These are phyloP conservation scores for Russula abietina DNA, from an alignment of 768 basidiomycete genomes.

Conservation along the genomic window DNA sequence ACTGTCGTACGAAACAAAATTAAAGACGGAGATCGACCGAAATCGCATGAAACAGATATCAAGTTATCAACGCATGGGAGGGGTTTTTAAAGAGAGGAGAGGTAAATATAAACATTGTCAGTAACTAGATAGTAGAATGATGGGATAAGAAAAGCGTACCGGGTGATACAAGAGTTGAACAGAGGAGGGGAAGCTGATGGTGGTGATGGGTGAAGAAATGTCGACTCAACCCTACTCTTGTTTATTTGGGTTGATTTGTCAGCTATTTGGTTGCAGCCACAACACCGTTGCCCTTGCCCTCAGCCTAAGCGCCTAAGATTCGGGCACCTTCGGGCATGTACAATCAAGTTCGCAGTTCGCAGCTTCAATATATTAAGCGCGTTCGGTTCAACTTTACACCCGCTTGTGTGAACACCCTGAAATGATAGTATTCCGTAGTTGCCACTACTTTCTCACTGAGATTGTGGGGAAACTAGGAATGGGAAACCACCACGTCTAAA, in stretches of 20 bases:
- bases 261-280: slow-evolving; percentile 33
- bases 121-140: slow-evolving; percentile 9
- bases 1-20: slow-evolving; percentile 29
- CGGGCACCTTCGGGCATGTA: no score
- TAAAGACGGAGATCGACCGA: slow-evolving; percentile 32
- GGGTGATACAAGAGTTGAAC: slow-evolving; percentile 31
- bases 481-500: not conserved
- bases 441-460: not conserved
- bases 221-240: slow-evolving; percentile 24
- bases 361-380: no score
- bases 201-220: slow-evolving; percentile 27
- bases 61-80: slow-evolving; percentile 13
- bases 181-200: slow-evolving; percentile 28
- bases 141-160: slow-evolving; percentile 15
- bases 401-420: no score
- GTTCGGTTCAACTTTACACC: no score
- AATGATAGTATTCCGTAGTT: no score
- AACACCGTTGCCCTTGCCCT: not conserved
- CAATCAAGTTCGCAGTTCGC: no score
- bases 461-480: no score
- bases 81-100: not conserved
- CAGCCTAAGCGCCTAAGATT: no score
- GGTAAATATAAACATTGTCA: not conserved
- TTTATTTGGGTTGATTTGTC: slow-evolving; percentile 37
- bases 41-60: slow-evolving; percentile 31